Percentiles rank a stretch among this genome's conserved stretches.
These are phyloP conservation scores for Cutaneotrichosporon cutaneum DNA, from an alignment of 1,284 basidiomycete species.

Conservation along the genomic window DNA sequence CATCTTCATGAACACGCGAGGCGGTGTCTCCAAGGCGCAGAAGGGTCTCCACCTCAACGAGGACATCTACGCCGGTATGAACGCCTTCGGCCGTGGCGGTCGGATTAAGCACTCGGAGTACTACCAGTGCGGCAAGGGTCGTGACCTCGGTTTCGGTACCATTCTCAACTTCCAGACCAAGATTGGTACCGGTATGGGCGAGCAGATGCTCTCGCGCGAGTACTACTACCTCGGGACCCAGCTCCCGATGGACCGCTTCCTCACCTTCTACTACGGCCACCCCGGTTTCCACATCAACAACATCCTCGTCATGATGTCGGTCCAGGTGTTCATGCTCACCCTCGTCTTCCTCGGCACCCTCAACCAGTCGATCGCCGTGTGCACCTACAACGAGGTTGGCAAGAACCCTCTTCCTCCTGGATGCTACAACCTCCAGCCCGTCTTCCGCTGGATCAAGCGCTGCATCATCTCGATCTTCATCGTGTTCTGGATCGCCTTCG, in stretches of 20 bases:
- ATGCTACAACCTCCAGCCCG: slow-evolving; percentile 85
- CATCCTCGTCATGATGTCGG: slow-evolving; percentile 92
- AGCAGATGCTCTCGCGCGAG: slow-evolving; percentile 98
- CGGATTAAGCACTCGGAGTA: slow-evolving; percentile 99
- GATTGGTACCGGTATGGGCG: slow-evolving; percentile 99
- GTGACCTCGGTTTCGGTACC: slow-evolving; percentile 98
- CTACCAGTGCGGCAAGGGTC: slow-evolving; percentile 94
- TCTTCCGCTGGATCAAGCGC: slow-evolving; percentile 88
- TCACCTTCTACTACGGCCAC: slow-evolving; percentile 99
- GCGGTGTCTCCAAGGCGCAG: slow-evolving; percentile 97
- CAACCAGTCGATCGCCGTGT: slow-evolving; percentile 73
- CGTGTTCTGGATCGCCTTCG: slow-evolving; percentile 92
- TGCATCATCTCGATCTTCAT: slow-evolving; percentile 95
- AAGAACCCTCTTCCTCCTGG: slow-evolving; percentile 59
- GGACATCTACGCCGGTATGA: slow-evolving; percentile 99
- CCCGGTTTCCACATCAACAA: slow-evolving; percentile 99
- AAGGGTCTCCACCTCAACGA: slow-evolving; percentile 98
- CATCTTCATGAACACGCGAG: slow-evolving; percentile 96
- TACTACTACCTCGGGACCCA: slow-evolving; percentile 99
- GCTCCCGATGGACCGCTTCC: slow-evolving; percentile 94
- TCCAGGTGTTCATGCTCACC: slow-evolving; percentile 83
- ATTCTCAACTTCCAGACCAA: slow-evolving; percentile 99
- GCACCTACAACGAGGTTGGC: slow-evolving; percentile 70
- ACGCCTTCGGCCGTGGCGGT: slow-evolving; percentile 92
- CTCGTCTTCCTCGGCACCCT: slow-evolving; percentile 91